Base-by-base conservation (phyloP, 164 flowering plant species). In the Kingdonia uniflora region DNA sequence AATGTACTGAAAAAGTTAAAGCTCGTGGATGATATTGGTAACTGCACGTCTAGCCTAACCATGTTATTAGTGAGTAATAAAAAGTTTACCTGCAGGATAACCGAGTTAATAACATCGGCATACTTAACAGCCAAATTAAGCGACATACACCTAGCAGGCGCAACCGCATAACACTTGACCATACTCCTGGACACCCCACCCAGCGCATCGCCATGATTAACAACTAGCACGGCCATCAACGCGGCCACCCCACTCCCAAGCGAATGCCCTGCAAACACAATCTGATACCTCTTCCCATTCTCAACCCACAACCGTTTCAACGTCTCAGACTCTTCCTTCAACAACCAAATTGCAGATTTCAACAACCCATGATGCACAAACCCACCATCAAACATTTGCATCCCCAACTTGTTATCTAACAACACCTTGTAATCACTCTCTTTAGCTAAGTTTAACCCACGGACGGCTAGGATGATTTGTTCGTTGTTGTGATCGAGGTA, bases 61-160 rank as follows among this genome's bases (percentile, higher is more conserved):
- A n/a, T n/a, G n/a, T n/a, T n/a, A n/a, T n/a, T n/a, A n/a, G n/a
- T n/a, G n/a, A n/a, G n/a, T n/a, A n/a, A n/a, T n/a, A n/a, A n/a
- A n/a, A n/a, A n/a, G 8, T 29, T 54, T 20, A 84, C 97, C 96
- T 91, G 98, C 79, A 92, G 65, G 5, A 92, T 62, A 1, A 92
- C 71, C 11, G 98, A 92, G 49, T 76, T 33, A 29, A 92, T 82
- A 20, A 92, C 79, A 75, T 91, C 92, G 0, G 96, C 97, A 52
- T 91, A 87, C 73, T 77, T 87, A 21, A 91, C 87, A 1, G 96
- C 97, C 77, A 91, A 62, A 60, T 91, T 87, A 16, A 91, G 77
- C 14, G 97, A 91, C 92, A 87, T 83, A 66, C 96, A 91, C 60
- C 97, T 62, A 0, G 96, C 96, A 5, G 97, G 97, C 2, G 97